Evolutionary conservation across 306 rosid species (phyloP), one percentile per base, ranked within the genome.

Genomic region (Vicia faba): DNA sequence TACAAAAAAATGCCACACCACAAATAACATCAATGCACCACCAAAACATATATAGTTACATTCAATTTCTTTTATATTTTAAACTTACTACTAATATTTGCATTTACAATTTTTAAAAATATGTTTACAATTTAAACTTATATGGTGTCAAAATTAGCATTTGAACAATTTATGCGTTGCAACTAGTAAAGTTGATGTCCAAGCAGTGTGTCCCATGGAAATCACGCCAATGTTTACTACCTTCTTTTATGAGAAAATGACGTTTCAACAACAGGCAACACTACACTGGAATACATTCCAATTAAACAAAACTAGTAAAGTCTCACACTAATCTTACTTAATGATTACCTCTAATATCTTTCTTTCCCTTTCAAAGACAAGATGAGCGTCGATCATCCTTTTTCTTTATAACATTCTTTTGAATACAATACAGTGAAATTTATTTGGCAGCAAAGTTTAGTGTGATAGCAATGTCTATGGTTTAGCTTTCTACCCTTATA

Each of bases 201-300:
- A 43, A 44, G 15, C 11, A 8, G 49, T 23, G 65, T 33, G 73
- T 31, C 66, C 59, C 51, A 54, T 20, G 54, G 28, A 36, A 20
- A 76, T 23, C 15, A 53, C 20, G 53, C 7, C 36, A 29, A 14
- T 68, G 64, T 25, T 61, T 61, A 14, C 13, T 40, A 38, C 8
- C 33, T 41, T 50, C 29, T 64, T 26, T 53, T 54, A 54, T 18
- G 29, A 62, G 70, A 40, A 76, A 69, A 70, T 54, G 4, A 19
- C 55, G 29, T 63, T 35, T 48, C 36, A 69, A 60, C 58, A 59
- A 35, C 59, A 66, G 44, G 11, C 36, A 49, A 18, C 64, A 33
- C 44, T 58, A 33, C 40, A 58, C 3, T 38, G 64, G 39, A 45
- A 66, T 57, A n/a, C 29, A 66, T 18, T 15, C 33, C 33, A 44